A percentile compares a stretch with the other conserved stretches of the same genome.
Conservation (phyloP, 2,329 filamentous ascomycete species). For the Pseudogymnoascus sp. region DNA sequence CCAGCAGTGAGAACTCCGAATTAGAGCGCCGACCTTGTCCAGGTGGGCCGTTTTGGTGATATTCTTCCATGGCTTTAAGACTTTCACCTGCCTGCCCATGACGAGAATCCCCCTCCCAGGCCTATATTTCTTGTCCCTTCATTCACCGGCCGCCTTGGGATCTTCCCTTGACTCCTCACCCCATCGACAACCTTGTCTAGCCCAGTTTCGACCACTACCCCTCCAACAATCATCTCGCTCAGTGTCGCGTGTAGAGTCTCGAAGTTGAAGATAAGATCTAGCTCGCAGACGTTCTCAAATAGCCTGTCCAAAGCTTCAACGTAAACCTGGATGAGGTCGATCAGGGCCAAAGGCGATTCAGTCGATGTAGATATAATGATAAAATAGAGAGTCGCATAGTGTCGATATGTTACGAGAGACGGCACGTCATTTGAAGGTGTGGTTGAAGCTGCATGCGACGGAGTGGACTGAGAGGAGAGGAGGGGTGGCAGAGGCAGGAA, state of each 20-base stretch:
- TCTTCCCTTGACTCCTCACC: slow-evolving; percentile 67
- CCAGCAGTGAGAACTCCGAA: not conserved
- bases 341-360: slow-evolving; percentile 87
- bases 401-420: slow-evolving; percentile 91
- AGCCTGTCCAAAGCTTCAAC: slow-evolving; percentile 90
- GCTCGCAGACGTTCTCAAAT: slow-evolving; percentile 97
- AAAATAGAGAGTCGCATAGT: slow-evolving; percentile 97
- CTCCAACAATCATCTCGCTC: slow-evolving; percentile 90
- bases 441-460: slow-evolving; percentile 51
- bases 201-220: slow-evolving; percentile 88
- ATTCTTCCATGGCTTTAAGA: not conserved
- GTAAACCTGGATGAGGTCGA: slow-evolving; percentile 96
- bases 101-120: slow-evolving; percentile 35
- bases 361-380: slow-evolving; percentile 96
- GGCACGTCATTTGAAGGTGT: slow-evolving; percentile 75
- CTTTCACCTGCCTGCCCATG: slow-evolving; percentile 27
- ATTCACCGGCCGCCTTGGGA: slow-evolving; percentile 72
- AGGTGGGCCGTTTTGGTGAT: not conserved
- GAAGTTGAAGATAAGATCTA: slow-evolving; percentile 98
- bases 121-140: slow-evolving; percentile 49
- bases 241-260: slow-evolving; percentile 89
- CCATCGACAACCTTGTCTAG: slow-evolving; percentile 81
- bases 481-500: slow-evolving; percentile 75
- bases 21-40: not conserved
- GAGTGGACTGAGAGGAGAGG: slow-evolving; percentile 57